Conservation (phyloP, 345 rosid species). For the Microthlaspi erraticum region DNA sequence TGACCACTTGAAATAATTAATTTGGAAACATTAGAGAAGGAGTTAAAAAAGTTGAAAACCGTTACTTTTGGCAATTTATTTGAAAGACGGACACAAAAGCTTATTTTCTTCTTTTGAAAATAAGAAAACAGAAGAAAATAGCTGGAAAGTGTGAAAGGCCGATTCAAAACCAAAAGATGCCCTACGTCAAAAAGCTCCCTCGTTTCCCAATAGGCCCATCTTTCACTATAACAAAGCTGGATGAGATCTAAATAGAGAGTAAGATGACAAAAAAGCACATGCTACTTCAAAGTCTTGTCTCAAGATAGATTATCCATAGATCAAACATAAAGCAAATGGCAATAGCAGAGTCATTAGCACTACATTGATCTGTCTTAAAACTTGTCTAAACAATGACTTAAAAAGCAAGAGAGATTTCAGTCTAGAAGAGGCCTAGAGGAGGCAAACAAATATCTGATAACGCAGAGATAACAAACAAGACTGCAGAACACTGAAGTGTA, state of each 20-base stretch:
- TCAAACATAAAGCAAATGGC: slow-evolving; percentile 23
- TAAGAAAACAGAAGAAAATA: not conserved
- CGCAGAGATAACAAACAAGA: slow-evolving; percentile 26
- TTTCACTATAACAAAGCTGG: not conserved
- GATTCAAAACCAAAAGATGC: slow-evolving; percentile 10
- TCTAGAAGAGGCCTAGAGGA: too few relatives aligned
- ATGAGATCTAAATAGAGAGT: slow-evolving; percentile 23
- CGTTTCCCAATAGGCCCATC: slow-evolving; percentile 5
- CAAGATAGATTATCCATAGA: slow-evolving; percentile 27
- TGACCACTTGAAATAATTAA: not conserved
- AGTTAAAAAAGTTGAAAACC: not conserved
- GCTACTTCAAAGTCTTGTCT: slow-evolving; percentile 33
- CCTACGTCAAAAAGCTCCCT: slow-evolving; percentile 11
- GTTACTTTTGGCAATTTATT: not conserved
- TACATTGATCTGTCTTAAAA: slow-evolving; percentile 20
- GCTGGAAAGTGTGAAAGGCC: slow-evolving; percentile 33
- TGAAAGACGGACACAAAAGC: not conserved
- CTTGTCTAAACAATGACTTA: slow-evolving; percentile 18
- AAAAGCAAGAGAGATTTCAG: slow-evolving; percentile 1
- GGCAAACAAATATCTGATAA: slow-evolving; percentile 25
- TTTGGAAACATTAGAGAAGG: not conserved
- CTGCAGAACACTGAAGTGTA: slow-evolving; percentile 12
- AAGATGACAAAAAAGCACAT: slow-evolving; percentile 36
- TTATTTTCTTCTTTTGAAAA: not conserved
- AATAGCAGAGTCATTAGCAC: too few relatives aligned